Percentiles rank a stretch among this genome's conserved stretches.
Evolutionary conservation across 345 rosid genomes (phyloP).

Genomic region (Dimocarpus longan): DNA sequence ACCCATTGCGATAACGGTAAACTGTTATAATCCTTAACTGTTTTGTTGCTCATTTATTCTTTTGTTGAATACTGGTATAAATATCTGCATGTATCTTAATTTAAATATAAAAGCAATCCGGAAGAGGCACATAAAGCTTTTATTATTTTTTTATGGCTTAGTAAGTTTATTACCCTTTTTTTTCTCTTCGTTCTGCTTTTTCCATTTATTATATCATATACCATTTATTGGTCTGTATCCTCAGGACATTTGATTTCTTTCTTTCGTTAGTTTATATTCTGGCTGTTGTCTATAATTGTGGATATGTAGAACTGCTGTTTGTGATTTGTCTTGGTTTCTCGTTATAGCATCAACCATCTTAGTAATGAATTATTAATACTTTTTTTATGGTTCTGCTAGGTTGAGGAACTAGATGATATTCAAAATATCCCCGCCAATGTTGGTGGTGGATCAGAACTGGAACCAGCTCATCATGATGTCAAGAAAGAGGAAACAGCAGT

Average conservation of each 20-base stretch:
- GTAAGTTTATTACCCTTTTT: background rate
- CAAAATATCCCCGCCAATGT: slow-evolving; percentile 54
- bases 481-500: slow-evolving; percentile 37
- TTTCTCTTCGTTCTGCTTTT: background rate
- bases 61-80: slow-evolving; percentile 16
- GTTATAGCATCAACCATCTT: slow-evolving; percentile 5
- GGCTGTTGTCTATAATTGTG: slow-evolving; percentile 14
- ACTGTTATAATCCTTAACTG: slow-evolving; percentile 6
- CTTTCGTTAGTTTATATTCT: background rate
- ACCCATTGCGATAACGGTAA: slow-evolving; percentile 87
- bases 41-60: slow-evolving; percentile 16
- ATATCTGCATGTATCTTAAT: background rate
- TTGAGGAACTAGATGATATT: slow-evolving; percentile 86
- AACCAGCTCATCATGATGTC: slow-evolving; percentile 40
- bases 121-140: background rate
- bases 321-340: background rate
- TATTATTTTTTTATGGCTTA: background rate
- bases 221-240: background rate
- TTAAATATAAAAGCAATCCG: slow-evolving; percentile 11
- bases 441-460: slow-evolving; percentile 48
- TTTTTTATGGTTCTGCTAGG: slow-evolving; percentile 52
- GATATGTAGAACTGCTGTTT: slow-evolving; percentile 12
- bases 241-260: slow-evolving; percentile 1
- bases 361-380: slow-evolving; percentile 18
- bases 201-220: background rate